phyloP scores from a whole-genome alignment of 2,329 filamentous ascomycete species.

The Penicillium sp. region DNA sequence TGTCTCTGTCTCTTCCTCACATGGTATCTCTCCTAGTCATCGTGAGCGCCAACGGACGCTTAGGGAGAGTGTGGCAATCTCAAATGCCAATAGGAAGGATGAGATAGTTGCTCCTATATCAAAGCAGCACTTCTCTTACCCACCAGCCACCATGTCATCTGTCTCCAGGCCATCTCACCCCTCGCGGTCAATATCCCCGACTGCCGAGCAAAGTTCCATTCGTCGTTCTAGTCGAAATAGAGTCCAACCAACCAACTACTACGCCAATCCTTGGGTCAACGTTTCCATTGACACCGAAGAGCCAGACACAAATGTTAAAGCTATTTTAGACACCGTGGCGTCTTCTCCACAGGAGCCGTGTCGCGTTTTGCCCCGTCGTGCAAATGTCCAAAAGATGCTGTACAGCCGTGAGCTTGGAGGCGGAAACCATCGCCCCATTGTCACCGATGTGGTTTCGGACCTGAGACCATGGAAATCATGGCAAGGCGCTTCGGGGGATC shows the following conservation, averaged over 20 bases:
- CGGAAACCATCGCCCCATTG: slow-evolving; percentile 15
- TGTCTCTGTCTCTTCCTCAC: not conserved
- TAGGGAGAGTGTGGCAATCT: slow-evolving; percentile 6
- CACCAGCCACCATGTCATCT: not conserved
- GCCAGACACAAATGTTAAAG: not conserved
- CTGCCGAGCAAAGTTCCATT: not conserved
- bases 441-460: slow-evolving; percentile 34
- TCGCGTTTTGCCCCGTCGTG: not conserved
- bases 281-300: slow-evolving; percentile 15
- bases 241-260: slow-evolving; percentile 36
- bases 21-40: not conserved
- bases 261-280: slow-evolving; percentile 16
- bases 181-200: not conserved
- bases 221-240: slow-evolving; percentile 33
- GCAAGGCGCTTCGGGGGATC: slow-evolving; percentile 60
- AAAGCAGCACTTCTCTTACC: not conserved
- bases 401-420: slow-evolving; percentile 32
- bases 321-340: not conserved
- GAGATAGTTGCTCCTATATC: not conserved
- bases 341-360: not conserved
- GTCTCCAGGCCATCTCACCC: not conserved
- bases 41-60: slow-evolving; percentile 2
- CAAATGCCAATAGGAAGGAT: slow-evolving; percentile 9
- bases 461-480: slow-evolving; percentile 50
- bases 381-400: slow-evolving; percentile 22